Evolutionary conservation across 2,329 filamentous ascomycete genomes (phyloP).

Genomic region (Cladorrhinum sp.): DNA sequence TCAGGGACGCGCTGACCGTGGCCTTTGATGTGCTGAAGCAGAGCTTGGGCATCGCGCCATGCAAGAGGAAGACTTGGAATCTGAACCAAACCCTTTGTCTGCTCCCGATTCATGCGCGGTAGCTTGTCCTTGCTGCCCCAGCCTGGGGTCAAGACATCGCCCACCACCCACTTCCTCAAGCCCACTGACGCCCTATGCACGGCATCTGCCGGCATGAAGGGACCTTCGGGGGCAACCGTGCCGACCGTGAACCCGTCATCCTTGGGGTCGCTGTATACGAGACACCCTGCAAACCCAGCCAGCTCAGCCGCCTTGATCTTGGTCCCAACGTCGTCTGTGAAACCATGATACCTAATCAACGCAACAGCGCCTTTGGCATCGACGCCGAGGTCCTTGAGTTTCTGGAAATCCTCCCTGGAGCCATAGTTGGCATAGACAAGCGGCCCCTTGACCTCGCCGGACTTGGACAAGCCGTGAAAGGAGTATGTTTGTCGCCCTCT

Average conservation of each 20-base stretch:
- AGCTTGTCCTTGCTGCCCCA: conserved; percentile 67
- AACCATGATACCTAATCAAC: conserved; percentile 76
- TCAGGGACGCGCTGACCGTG: conserved; percentile 66
- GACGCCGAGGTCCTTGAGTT: conserved; percentile 67
- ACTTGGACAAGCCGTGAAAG: conserved; percentile 87
- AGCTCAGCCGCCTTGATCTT: conserved; percentile 90
- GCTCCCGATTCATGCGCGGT: conserved; percentile 64
- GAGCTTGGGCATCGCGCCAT: conserved; percentile 80
- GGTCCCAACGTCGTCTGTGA: conserved; percentile 67
- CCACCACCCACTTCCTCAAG: conserved; percentile 76
- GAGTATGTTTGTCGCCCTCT: conserved; percentile 66
- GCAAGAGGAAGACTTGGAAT: conserved; percentile 90
- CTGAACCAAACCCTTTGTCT: conserved; percentile 69
- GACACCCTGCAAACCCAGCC: conserved; percentile 79
- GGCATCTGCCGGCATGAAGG: conserved; percentile 73
- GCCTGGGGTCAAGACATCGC: conserved; percentile 89
- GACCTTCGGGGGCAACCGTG: neutral
- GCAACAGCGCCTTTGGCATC: conserved; percentile 76
- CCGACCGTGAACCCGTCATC: conserved; percentile 77
- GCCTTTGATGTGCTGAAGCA: conserved; percentile 74
- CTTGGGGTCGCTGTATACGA: conserved; percentile 88
- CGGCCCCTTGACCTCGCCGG: conserved; percentile 80
- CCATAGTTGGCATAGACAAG: conserved; percentile 93
- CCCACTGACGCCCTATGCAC: conserved; percentile 81
- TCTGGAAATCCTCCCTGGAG: conserved; percentile 75